These are phyloP conservation scores for Plectosphaerella sp. DNA, from an alignment of 2,329 filamentous ascomycete species.

Conservation along the genomic window DNA sequence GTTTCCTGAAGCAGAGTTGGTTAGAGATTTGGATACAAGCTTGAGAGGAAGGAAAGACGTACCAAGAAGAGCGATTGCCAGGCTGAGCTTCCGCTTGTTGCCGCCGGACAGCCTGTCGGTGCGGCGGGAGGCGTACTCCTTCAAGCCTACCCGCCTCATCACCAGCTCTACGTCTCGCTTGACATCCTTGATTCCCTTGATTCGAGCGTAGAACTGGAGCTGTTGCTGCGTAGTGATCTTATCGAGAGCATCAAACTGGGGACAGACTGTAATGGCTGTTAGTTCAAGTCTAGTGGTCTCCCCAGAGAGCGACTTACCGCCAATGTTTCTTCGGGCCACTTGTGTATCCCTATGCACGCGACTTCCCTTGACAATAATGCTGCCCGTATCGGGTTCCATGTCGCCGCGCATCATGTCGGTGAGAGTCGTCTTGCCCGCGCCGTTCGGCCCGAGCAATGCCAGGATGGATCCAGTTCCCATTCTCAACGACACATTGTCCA, in stretches of 20 bases:
- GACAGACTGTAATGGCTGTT: conserved; percentile 44
- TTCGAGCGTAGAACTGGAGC: conserved; percentile 64
- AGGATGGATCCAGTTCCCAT: conserved; percentile 63
- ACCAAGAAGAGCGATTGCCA: conserved; percentile 69
- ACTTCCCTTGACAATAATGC: conserved; percentile 61
- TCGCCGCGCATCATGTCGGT: conserved; percentile 68
- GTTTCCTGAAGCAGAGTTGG: conserved; percentile 48
- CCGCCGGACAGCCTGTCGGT: conserved; percentile 65
- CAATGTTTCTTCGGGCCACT: conserved; percentile 54
- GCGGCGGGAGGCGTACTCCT: conserved; percentile 54
- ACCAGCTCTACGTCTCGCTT: conserved; percentile 59
- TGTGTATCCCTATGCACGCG: conserved; percentile 54
- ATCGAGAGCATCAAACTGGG: conserved; percentile 67
- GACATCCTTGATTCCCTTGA: conserved; percentile 59
- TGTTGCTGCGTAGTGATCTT: conserved; percentile 68
- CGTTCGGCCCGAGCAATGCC: conserved; percentile 66
- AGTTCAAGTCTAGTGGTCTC: not conserved
- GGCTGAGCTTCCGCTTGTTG: conserved; percentile 69
- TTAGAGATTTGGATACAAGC: not conserved
- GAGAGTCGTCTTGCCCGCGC: conserved; percentile 66
- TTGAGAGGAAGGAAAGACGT: conserved; percentile 29
- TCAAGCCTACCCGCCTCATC: conserved; percentile 59
- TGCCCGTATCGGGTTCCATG: conserved; percentile 54
- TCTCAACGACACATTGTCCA: conserved; percentile 64
- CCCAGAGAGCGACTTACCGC: conserved; percentile 21